Percentiles rank a stretch among this genome's conserved stretches.
phyloP scores from a whole-genome alignment of 2,329 filamentous ascomycete species.

The Paramyrothecium roridum region DNA sequence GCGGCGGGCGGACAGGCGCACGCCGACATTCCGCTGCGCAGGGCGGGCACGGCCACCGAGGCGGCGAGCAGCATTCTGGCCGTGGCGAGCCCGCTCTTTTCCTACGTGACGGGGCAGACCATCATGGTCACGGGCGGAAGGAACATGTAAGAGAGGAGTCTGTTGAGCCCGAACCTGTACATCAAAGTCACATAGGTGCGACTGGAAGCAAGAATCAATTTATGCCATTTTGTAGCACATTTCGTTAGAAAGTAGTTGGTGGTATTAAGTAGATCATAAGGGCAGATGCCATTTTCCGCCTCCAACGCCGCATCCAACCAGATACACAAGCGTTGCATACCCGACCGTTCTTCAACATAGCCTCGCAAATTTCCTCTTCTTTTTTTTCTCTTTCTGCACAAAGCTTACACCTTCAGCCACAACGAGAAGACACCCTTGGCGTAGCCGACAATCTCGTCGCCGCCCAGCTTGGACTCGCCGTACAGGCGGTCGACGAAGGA shows the following conservation, averaged over 20 bases:
- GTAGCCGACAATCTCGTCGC: slow-evolving; percentile 95
- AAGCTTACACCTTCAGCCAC: slow-evolving; percentile 69
- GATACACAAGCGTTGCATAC: slow-evolving; percentile 16
- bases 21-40: slow-evolving; percentile 73
- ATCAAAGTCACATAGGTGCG: background rate
- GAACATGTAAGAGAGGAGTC: slow-evolving; percentile 43
- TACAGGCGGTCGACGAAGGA: slow-evolving; percentile 94
- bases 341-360: background rate
- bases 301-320: slow-evolving; percentile 22
- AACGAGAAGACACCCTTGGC: slow-evolving; percentile 77
- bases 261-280: background rate
- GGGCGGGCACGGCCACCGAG: slow-evolving; percentile 75
- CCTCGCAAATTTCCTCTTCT: slow-evolving; percentile 8
- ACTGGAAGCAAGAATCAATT: background rate
- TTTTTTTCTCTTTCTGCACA: background rate
- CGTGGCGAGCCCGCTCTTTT: slow-evolving; percentile 77
- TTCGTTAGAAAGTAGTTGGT: background rate
- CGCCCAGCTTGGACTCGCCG: slow-evolving; percentile 91
- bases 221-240: background rate
- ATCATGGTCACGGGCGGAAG: slow-evolving; percentile 80
- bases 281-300: background rate
- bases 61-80: slow-evolving; percentile 75
- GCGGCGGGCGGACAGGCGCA: slow-evolving; percentile 39
- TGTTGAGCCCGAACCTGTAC: too few relatives aligned
- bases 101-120: slow-evolving; percentile 83